These are phyloP conservation scores for Starmera stellimalicola DNA, from an alignment of 1,139 yeast species.

Conservation along the genomic window DNA sequence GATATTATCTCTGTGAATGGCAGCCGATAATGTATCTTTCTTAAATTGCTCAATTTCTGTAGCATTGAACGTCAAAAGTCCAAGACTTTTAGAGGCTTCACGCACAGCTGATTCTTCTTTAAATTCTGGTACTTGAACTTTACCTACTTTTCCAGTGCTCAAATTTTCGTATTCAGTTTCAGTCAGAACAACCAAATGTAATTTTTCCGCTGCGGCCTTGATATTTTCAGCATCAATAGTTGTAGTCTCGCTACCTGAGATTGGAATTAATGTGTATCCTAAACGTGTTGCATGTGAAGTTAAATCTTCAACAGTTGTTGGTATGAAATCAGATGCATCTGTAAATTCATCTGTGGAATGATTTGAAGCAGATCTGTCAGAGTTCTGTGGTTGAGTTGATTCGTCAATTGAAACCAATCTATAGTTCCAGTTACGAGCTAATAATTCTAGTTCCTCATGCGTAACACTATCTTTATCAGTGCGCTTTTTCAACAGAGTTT, in stretches of 20 bases:
- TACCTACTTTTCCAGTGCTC: conserved; percentile 3
- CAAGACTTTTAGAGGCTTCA: not conserved
- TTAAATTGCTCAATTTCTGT: conserved; percentile 6
- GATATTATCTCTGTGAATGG: conserved; percentile 5
- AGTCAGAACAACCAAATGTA: conserved; percentile 26
- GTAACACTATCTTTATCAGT: conserved; percentile 14
- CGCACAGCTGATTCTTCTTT: conserved; percentile 6
- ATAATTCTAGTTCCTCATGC: conserved; percentile 20
- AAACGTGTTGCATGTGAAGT: not conserved
- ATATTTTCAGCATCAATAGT: conserved; percentile 4
- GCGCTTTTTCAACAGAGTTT: conserved; percentile 18
- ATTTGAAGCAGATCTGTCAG: not conserved
- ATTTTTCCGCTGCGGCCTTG: conserved; percentile 21
- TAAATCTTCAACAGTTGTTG: conserved; percentile 7
- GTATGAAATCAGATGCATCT: conserved; percentile 4
- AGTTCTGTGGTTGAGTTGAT: not conserved
- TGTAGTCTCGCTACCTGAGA: not conserved
- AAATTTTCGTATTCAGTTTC: conserved; percentile 13
- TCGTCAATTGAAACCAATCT: conserved; percentile 13
- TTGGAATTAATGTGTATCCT: not conserved
- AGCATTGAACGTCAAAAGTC: conserved; percentile 4
- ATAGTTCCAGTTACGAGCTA: conserved; percentile 19
- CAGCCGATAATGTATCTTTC: not conserved
- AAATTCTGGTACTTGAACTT: conserved; percentile 3
- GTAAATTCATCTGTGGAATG: not conserved